Evolutionary conservation across 805 yeast species (phyloP), one percentile per base, ranked within the genome.

Genomic region (Sugiyamaella mastotermitis): DNA sequence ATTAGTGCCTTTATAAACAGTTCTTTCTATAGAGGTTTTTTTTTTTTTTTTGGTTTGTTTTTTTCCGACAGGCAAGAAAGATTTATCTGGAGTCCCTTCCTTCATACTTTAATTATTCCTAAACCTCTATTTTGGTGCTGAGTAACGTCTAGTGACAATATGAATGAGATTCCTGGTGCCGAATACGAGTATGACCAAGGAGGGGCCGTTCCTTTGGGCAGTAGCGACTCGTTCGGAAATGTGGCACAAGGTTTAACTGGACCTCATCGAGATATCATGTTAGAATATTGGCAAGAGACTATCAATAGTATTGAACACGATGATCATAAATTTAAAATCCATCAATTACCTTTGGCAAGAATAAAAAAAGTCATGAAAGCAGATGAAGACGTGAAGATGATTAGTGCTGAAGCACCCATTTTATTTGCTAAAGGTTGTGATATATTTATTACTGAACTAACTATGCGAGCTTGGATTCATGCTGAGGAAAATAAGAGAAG

Each of bases 391-490:
- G 97, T 92, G 27, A 76, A 87, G 48, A 92, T 92, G 99, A 92
- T 92, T 41, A 78, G 92, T 47, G 97, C 98, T 2, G 99, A 92
- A 64, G 97, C 97, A 1, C 98, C 99, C 2, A 87, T 92, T 23
- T 63, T 92, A 43, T 92, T 92, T 65, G 97, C 98, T 33, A 92
- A 92, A 60, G 97, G 97, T 1, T 92, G 98, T 62, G 99, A 92
- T 58, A 80, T 92, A 24, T 92, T 92, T 62, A 90, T 92, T 50
- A 88, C 98, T 1, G 99, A 92, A 59, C 67, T 92, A 39, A 88
- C 99, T 10, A 88, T 92, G 96, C 71, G 99, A 42, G 97, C 98
- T 5, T 92, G 98, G 98, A 86, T 92, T 45, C 96, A 88, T 53
- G 96, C 97, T 2, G 97, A 92, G 60, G 96, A 86, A 54, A 85